phyloP scores from a whole-genome alignment of 225 moss, liverwort and hornwort species.

The Marchantia paleacea region DNA sequence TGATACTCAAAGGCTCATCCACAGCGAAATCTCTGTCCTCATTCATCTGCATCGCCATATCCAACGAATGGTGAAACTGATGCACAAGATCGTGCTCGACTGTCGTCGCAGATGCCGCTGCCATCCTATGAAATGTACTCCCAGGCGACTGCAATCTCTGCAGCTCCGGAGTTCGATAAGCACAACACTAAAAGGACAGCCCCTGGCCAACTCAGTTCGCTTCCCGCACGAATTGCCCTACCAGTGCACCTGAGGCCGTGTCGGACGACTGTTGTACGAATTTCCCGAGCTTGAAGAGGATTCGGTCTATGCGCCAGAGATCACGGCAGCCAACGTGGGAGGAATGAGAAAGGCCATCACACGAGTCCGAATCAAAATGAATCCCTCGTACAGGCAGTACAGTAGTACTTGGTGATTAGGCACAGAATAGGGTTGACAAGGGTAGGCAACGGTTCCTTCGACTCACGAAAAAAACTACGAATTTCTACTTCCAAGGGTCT shows the following conservation, averaged over 20 bases:
- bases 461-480: neutral
- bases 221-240: neutral
- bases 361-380: neutral
- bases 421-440: neutral
- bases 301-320: neutral
- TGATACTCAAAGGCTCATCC: neutral
- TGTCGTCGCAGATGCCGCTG: neutral
- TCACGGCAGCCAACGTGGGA: neutral
- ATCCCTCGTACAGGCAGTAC: neutral
- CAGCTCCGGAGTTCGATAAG: neutral
- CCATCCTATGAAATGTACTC: neutral
- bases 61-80: conserved; percentile 2
- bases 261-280: neutral
- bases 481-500: conserved; percentile 9
- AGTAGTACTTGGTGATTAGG: neutral
- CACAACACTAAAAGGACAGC: neutral
- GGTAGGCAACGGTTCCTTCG: neutral
- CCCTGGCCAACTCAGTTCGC: neutral
- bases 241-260: neutral
- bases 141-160: neutral
- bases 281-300: neutral
- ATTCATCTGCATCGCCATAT: conserved; percentile 1
- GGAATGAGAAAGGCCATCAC: neutral
- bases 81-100: neutral
- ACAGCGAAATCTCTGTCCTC: neutral